Percentiles rank a stretch among this genome's conserved stretches.
These are phyloP conservation scores for Orbilia blumenaviensis DNA, from an alignment of 2,329 filamentous ascomycete species.

Conservation along the genomic window DNA sequence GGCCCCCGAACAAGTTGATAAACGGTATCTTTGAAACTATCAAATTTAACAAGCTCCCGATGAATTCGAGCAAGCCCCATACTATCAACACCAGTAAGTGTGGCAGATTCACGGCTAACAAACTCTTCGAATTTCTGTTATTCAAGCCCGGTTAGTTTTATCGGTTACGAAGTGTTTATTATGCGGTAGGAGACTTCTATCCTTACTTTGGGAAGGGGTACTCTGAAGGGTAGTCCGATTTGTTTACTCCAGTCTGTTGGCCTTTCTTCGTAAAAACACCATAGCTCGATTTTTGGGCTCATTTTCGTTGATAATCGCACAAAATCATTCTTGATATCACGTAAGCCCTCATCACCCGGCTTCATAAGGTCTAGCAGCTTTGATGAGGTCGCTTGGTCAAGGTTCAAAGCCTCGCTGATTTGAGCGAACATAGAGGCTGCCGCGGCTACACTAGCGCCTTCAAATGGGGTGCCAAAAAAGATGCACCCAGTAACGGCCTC, in stretches of 20 bases:
- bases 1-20: constrained; percentile 61
- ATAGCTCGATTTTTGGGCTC: constrained; percentile 60
- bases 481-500: constrained; percentile 62
- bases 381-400: constrained; percentile 59
- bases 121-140: constrained; percentile 61
- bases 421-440: constrained; percentile 61
- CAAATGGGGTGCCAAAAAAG: constrained; percentile 63
- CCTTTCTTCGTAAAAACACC: constrained; percentile 63
- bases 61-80: constrained; percentile 61
- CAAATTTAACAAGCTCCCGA: constrained; percentile 63
- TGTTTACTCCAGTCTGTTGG: constrained; percentile 61
- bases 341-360: constrained; percentile 61
- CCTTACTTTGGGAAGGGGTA: constrained; percentile 40
- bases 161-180: neutral
- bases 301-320: constrained; percentile 60
- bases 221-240: constrained; percentile 59
- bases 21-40: constrained; percentile 61
- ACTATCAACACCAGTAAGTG: constrained; percentile 60
- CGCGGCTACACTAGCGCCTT: constrained; percentile 61
- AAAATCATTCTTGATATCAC: constrained; percentile 62
- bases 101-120: constrained; percentile 62
- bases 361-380: constrained; percentile 62
- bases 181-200: neutral
- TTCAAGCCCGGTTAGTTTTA: neutral
- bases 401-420: constrained; percentile 59